Conservation (phyloP, 176 grass and related monocot species). For the Eremochloa ophiuroides region DNA sequence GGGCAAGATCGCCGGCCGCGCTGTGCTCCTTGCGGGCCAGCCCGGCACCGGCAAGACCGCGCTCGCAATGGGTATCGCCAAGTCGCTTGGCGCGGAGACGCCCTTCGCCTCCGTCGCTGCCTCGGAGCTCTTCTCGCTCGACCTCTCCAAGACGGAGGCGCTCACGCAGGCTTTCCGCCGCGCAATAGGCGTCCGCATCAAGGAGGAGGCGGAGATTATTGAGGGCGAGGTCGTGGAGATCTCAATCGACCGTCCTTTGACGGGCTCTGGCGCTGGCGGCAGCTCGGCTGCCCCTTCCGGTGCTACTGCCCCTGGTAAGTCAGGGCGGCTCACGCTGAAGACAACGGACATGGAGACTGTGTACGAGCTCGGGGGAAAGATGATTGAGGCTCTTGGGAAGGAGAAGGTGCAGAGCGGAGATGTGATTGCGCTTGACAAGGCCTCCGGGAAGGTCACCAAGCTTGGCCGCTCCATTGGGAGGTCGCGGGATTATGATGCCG, state of each 20-base stretch:
- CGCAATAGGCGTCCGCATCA: conserved; percentile 91
- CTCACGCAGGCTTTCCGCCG: conserved; percentile 89
- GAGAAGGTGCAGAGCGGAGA: conserved; percentile 98
- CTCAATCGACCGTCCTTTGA: conserved; percentile 71
- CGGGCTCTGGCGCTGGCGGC: not conserved
- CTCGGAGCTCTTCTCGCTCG: conserved; percentile 90
- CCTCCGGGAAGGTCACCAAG: conserved; percentile 82
- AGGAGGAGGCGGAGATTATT: conserved; percentile 97
- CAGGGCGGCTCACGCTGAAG: conserved; percentile 82
- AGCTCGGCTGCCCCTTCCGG: conserved; percentile 33
- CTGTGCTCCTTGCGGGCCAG: conserved; percentile 86
- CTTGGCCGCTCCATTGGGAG: conserved; percentile 83
- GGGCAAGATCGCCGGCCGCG: conserved; percentile 79
- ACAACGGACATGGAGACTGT: conserved; percentile 97
- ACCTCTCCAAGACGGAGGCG: conserved; percentile 92
- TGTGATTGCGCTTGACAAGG: conserved; percentile 81
- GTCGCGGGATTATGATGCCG: conserved; percentile 82
- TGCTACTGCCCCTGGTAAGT: conserved; percentile 41
- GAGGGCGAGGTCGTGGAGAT: conserved; percentile 99
- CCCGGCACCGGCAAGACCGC: conserved; percentile 94
- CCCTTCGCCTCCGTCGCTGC: conserved; percentile 85
- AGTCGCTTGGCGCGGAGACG: conserved; percentile 86
- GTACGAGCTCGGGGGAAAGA: conserved; percentile 91
- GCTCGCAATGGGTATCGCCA: conserved; percentile 92
- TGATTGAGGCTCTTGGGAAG: conserved; percentile 92